These are phyloP conservation scores for Fusarium sp. DNA, from an alignment of 2,329 filamentous ascomycete genomes.

Conservation along the genomic window DNA sequence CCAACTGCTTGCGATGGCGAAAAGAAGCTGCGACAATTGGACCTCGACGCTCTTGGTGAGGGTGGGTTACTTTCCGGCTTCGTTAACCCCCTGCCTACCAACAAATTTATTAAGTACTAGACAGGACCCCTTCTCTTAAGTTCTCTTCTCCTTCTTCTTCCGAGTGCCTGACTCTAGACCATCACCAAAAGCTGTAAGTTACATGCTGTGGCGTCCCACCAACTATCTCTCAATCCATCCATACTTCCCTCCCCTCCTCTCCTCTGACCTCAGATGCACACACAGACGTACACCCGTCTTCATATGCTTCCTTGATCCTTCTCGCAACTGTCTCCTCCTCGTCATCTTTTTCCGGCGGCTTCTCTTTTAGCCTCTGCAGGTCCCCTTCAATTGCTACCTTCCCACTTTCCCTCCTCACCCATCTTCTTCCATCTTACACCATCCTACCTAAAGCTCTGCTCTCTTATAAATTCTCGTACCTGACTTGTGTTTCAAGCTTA, in stretches of 20 bases:
- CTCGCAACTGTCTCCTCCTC: slow-evolving; percentile 14
- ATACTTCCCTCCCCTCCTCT: slow-evolving; percentile 6
- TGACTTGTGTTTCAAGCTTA: slow-evolving; percentile 16
- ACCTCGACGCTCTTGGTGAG: slow-evolving; percentile 8
- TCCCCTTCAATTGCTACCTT: slow-evolving; percentile 36
- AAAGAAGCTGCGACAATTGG: slow-evolving; percentile 20
- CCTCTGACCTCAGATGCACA: slow-evolving; percentile 18
- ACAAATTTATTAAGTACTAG: slow-evolving; percentile 22
- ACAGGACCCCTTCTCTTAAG: slow-evolving; percentile 1
- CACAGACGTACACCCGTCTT: slow-evolving; percentile 4
- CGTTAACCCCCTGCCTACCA: slow-evolving; percentile 13
- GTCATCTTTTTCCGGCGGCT: slow-evolving; percentile 14
- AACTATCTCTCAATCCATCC: slow-evolving; percentile 13
- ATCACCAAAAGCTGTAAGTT: neutral
- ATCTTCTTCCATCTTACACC: slow-evolving; percentile 11
- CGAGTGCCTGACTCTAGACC: slow-evolving; percentile 6
- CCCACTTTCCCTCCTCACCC: slow-evolving; percentile 24
- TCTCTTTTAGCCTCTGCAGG: slow-evolving; percentile 41
- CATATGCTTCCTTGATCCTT: slow-evolving; percentile 2
- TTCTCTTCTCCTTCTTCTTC: neutral
- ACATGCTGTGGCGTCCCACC: slow-evolving; percentile 42
- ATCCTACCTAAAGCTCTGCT: slow-evolving; percentile 12
- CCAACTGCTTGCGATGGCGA: slow-evolving; percentile 28
- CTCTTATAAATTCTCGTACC: slow-evolving; percentile 8
- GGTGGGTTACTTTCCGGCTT: slow-evolving; percentile 30